These are phyloP conservation scores for Naematelia aurantialba DNA, from an alignment of 768 basidiomycete species.

Conservation along the genomic window DNA sequence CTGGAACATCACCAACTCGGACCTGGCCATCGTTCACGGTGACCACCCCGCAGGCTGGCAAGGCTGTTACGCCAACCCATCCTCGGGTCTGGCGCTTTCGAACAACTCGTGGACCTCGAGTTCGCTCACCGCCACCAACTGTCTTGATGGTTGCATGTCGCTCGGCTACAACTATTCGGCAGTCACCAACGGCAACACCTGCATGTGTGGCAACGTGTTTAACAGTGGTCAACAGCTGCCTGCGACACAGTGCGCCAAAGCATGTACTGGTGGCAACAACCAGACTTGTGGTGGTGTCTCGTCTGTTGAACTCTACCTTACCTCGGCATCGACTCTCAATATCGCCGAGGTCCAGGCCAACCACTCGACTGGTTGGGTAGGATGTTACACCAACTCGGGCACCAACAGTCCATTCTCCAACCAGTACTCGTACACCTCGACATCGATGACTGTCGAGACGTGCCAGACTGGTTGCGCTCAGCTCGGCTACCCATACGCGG, in stretches of 20 bases:
- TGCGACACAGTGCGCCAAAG: neutral
- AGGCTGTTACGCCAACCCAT: slow-evolving; percentile 18
- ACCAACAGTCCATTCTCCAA: neutral
- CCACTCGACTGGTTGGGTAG: neutral
- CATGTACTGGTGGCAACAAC: slow-evolving; percentile 21
- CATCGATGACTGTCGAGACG: slow-evolving; percentile 16
- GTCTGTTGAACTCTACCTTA: slow-evolving; percentile 3
- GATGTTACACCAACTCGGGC: neutral
- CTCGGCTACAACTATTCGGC: slow-evolving; percentile 27
- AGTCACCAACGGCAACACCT: slow-evolving; percentile 14
- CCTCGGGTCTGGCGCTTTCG: slow-evolving; percentile 13
- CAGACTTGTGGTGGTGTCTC: slow-evolving; percentile 10
- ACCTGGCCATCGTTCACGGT: slow-evolving; percentile 1
- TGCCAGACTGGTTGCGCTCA: slow-evolving; percentile 14
- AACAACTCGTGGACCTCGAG: slow-evolving; percentile 17
- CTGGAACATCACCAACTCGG: slow-evolving; percentile 29
- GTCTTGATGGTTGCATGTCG: slow-evolving; percentile 34
- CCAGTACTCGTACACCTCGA: neutral
- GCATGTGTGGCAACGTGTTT: neutral
- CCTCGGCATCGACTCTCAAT: neutral
- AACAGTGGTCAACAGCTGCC: neutral
- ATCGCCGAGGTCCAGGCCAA: neutral
- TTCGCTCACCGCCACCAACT: slow-evolving; percentile 19
- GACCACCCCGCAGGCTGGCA: slow-evolving; percentile 22
- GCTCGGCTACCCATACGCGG: slow-evolving; percentile 16